Evolutionary conservation across 345 rosid genomes (phyloP).

Genomic region (Hibiscus syriacus): DNA sequence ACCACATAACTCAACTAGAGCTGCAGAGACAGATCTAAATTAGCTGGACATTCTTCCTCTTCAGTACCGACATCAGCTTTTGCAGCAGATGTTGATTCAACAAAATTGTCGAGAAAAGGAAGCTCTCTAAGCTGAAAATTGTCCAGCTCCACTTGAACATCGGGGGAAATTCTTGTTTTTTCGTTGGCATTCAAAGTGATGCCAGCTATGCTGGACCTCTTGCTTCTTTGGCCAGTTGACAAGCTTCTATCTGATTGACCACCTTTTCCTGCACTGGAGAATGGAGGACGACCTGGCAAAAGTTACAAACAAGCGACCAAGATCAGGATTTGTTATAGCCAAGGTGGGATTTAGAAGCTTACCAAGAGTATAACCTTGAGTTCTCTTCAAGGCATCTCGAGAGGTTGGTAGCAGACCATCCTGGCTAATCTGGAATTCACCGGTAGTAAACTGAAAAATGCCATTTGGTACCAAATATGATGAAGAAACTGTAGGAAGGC

Average conservation of each 20-base stretch:
- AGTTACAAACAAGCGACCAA: conserved; percentile 2
- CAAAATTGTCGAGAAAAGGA: background rate
- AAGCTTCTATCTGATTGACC: conserved; percentile 3
- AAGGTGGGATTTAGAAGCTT: conserved; percentile 11
- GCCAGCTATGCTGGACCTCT: conserved; percentile 11
- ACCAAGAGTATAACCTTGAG: conserved; percentile 8
- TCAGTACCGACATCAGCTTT: background rate
- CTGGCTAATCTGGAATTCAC: background rate
- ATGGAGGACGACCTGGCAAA: conserved; percentile 6
- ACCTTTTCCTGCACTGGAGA: conserved; percentile 1
- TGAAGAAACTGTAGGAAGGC: conserved; percentile 9
- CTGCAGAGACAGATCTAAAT: conserved; percentile 1
- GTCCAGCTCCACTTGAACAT: background rate
- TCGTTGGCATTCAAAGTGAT: conserved; percentile 2
- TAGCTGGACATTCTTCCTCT: background rate
- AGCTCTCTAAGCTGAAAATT: conserved; percentile 12
- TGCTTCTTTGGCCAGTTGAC: conserved; percentile 7
- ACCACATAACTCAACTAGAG: conserved; percentile 1
- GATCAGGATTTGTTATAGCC: background rate
- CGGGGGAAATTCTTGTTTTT: conserved; percentile 8
- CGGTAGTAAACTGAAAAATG: conserved; percentile 9
- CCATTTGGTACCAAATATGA: conserved; percentile 11
- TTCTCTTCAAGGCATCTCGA: conserved; percentile 7
- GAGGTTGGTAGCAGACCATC: conserved; percentile 5
- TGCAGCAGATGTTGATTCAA: background rate